Percentiles rank a stretch among this genome's conserved stretches.
Evolutionary conservation across 2,329 filamentous ascomycete species (phyloP).

Genomic region (Pseudogymnoascus sp.): DNA sequence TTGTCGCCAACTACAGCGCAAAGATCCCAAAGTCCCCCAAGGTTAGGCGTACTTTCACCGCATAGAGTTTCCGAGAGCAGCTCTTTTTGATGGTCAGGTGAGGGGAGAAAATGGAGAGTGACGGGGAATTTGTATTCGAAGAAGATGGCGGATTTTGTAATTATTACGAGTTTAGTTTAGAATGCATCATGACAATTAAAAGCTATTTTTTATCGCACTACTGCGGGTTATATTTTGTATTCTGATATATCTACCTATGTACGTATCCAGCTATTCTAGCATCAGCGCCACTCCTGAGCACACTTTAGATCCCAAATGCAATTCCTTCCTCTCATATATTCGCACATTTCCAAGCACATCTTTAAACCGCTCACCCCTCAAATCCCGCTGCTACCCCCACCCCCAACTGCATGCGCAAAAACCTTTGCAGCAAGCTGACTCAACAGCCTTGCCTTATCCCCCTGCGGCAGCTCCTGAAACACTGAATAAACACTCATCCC

Average conservation of each 20-base stretch:
- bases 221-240: not conserved
- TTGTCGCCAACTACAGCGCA: not conserved
- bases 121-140: not conserved
- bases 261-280: not conserved
- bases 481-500: constrained; percentile 94
- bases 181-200: not conserved
- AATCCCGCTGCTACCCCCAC: not conserved
- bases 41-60: not conserved
- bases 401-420: constrained; percentile 68
- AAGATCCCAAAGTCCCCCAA: not conserved
- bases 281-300: not conserved
- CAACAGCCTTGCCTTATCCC: constrained; percentile 71
- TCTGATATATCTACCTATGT: not conserved
- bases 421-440: constrained; percentile 80
- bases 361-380: not conserved
- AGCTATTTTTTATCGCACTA: not conserved
- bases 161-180: not conserved
- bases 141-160: not conserved
- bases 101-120: not conserved
- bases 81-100: not conserved
- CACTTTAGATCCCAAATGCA: not conserved
- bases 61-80: not conserved
- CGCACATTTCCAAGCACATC: not conserved
- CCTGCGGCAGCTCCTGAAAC: constrained; percentile 74
- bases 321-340: not conserved